Conservation (phyloP, 2,329 filamentous ascomycete species). For the Peltaster fructicola region DNA sequence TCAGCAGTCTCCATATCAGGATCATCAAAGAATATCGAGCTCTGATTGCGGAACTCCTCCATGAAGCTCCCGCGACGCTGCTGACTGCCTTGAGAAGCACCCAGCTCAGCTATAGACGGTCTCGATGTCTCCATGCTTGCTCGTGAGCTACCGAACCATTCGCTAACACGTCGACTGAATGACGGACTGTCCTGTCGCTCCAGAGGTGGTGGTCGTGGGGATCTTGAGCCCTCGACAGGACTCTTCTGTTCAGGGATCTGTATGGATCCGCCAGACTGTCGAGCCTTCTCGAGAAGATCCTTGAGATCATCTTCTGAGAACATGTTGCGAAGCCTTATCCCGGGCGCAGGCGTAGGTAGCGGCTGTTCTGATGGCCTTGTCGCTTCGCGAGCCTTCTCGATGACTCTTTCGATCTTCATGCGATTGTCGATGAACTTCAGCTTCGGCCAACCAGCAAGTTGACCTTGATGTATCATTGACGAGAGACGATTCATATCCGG, state of each 20-base stretch:
- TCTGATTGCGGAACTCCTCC: constrained; percentile 28
- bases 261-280: constrained; percentile 13
- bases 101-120: not conserved
- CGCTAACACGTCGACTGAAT: constrained; percentile 15
- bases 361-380: constrained; percentile 18
- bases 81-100: constrained; percentile 4
- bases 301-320: constrained; percentile 31
- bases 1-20: constrained; percentile 13
- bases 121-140: constrained; percentile 5
- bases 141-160: constrained; percentile 11
- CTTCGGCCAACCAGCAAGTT: constrained; percentile 79
- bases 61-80: constrained; percentile 20
- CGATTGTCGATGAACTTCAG: constrained; percentile 81
- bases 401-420: constrained; percentile 59
- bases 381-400: constrained; percentile 37
- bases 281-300: constrained; percentile 21
- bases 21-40: constrained; percentile 30
- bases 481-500: constrained; percentile 58
- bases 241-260: constrained; percentile 5
- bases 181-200: constrained; percentile 13
- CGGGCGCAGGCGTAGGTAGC: constrained; percentile 13
- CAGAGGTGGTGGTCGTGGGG: constrained; percentile 4
- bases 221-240: constrained; percentile 2
- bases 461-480: constrained; percentile 77
- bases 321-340: constrained; percentile 15